A percentile compares a stretch with the other conserved stretches of the same genome.
phyloP scores from a whole-genome alignment of 1,139 yeast genomes.

The Scheffersomyces parashehatae region DNA sequence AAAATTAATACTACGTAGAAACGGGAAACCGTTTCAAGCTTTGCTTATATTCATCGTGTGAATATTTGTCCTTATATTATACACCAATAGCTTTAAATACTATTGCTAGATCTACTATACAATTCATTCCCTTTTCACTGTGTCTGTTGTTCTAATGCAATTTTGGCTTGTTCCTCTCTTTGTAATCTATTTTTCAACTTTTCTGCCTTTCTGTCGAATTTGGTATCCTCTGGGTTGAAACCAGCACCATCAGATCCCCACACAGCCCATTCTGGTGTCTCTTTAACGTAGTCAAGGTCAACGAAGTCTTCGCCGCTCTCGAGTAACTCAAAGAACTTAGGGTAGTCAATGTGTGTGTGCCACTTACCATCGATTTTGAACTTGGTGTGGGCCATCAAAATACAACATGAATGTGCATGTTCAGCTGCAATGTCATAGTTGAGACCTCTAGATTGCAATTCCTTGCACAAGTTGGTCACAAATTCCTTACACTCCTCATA shows the following conservation, averaged over 20 bases:
- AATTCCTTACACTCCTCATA: slow-evolving; percentile 85
- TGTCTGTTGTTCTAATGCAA: slow-evolving; percentile 4
- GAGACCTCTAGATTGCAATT: slow-evolving; percentile 61
- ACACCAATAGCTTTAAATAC: too few species aligned
- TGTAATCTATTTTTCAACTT: slow-evolving; percentile 47
- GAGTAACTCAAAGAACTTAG: slow-evolving; percentile 69
- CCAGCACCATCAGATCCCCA: slow-evolving; percentile 89
- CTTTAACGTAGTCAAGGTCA: slow-evolving; percentile 76
- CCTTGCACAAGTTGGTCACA: slow-evolving; percentile 61
- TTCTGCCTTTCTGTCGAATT: slow-evolving; percentile 68
- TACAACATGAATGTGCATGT: slow-evolving; percentile 94
- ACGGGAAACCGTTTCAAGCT: too few species aligned
- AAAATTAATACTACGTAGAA: too few species aligned
- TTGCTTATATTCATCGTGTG: too few species aligned
- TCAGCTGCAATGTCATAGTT: slow-evolving; percentile 88
- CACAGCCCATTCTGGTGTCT: slow-evolving; percentile 89
- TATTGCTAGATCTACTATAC: not conserved
- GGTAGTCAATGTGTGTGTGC: slow-evolving; percentile 89
- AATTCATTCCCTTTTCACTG: not conserved
- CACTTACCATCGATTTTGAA: slow-evolving; percentile 73
- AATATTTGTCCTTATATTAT: too few species aligned
- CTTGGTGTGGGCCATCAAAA: slow-evolving; percentile 73
- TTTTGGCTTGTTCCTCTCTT: slow-evolving; percentile 33
- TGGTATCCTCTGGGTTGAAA: slow-evolving; percentile 81
- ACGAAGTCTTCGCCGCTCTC: slow-evolving; percentile 65